Conservation (phyloP, 805 yeast species). For the Pichia paraexigua region DNA sequence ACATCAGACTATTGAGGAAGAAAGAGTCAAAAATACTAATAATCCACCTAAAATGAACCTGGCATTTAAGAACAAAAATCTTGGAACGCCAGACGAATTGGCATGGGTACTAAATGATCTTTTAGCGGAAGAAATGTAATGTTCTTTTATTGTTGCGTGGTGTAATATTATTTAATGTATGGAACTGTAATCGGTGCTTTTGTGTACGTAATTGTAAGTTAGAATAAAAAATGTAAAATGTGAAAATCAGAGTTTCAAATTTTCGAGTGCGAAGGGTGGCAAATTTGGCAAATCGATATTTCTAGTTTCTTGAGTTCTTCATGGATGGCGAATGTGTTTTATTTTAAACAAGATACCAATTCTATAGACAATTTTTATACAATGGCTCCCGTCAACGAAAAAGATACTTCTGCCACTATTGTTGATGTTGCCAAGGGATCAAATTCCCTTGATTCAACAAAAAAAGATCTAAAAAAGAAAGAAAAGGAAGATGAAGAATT, state of each 20-base stretch:
- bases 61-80: constrained; percentile 20
- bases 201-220: neutral
- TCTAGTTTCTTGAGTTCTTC: neutral
- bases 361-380: neutral
- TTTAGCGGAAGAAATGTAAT: constrained; percentile 22
- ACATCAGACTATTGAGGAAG: neutral
- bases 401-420: constrained; percentile 7
- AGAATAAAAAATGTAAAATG: neutral
- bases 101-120: constrained; percentile 67
- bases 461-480: constrained; percentile 14
- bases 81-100: constrained; percentile 52
- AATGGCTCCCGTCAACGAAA: constrained; percentile 22
- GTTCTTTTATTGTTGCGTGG: neutral
- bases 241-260: neutral
- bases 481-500: constrained; percentile 60
- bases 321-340: neutral
- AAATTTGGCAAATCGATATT: neutral
- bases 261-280: neutral
- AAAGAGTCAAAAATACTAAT: neutral
- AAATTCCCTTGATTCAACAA: constrained; percentile 6
- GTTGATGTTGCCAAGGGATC: constrained; percentile 2
- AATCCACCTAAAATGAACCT: constrained; percentile 12
- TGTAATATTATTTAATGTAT: neutral
- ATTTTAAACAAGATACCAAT: neutral
- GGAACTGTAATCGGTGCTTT: neutral